Conservation (phyloP, 257 asterid genomes). For the Knoxia roxburghii region DNA sequence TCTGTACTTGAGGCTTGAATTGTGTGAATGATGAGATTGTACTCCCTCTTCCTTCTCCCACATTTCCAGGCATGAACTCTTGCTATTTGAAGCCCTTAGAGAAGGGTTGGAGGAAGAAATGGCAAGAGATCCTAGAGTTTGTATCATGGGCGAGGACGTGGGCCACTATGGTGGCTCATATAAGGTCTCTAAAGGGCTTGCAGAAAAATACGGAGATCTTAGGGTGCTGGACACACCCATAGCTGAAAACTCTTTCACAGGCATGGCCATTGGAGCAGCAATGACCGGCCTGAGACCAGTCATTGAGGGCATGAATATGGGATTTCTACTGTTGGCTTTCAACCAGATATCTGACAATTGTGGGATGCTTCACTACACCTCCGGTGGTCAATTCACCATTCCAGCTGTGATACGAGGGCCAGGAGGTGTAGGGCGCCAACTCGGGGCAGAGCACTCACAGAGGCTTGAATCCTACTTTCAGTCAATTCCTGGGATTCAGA, state of each 20-base stretch:
- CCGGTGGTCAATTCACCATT: slow-evolving; percentile 53
- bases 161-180: slow-evolving; percentile 59
- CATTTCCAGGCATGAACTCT: slow-evolving; percentile 35
- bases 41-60: not conserved
- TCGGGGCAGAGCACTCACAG: slow-evolving; percentile 57
- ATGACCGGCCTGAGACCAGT: slow-evolving; percentile 52
- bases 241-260: slow-evolving; percentile 51
- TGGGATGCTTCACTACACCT: slow-evolving; percentile 57
- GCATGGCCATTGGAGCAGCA: slow-evolving; percentile 55
- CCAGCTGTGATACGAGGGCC: slow-evolving; percentile 60
- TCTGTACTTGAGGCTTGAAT: not conserved
- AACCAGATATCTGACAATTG: slow-evolving; percentile 57
- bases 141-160: slow-evolving; percentile 50
- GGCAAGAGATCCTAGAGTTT: slow-evolving; percentile 50
- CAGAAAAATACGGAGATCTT: slow-evolving; percentile 43
- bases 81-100: slow-evolving; percentile 50
- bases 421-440: slow-evolving; percentile 60
- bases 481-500: slow-evolving; percentile 50
- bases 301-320: slow-evolving; percentile 57
- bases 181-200: slow-evolving; percentile 43
- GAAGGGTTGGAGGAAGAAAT: slow-evolving; percentile 57
- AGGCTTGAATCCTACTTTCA: slow-evolving; percentile 55
- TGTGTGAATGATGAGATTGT: not conserved
- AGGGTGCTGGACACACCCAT: slow-evolving; percentile 55
- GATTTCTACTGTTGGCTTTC: slow-evolving; percentile 48